These are phyloP conservation scores for Barnettozyma siamensis DNA, from an alignment of 805 yeast species.

Conservation along the genomic window DNA sequence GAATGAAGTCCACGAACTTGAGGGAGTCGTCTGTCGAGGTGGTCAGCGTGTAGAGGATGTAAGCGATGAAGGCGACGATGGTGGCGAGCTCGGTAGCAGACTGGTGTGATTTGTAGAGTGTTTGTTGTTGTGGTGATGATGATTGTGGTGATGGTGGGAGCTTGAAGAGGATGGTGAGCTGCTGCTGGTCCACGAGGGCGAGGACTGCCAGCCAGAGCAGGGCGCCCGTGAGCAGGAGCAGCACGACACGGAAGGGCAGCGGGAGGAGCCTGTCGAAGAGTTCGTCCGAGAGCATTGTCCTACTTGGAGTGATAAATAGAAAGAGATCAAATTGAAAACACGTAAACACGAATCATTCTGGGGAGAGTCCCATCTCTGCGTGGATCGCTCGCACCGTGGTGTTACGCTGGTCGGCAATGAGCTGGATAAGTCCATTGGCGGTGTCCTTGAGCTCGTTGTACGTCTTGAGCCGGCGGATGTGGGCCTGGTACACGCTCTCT, in stretches of 20 bases:
- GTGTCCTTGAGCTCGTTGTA: slow-evolving; percentile 63
- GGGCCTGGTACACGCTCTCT: no score
- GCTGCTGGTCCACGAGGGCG: not conserved
- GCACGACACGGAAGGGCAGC: slow-evolving; percentile 11
- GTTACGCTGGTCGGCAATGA: slow-evolving; percentile 56
- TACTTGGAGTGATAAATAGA: not conserved
- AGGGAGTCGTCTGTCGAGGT: slow-evolving; percentile 1
- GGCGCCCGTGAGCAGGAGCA: slow-evolving; percentile 7
- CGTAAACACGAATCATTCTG: not conserved
- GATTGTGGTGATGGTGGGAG: slow-evolving; percentile 2
- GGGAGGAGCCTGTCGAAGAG: slow-evolving; percentile 9
- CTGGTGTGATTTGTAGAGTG: slow-evolving; percentile 1
- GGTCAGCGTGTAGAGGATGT: slow-evolving; percentile 5
- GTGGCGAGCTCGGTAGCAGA: slow-evolving; percentile 1
- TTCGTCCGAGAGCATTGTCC: slow-evolving; percentile 12
- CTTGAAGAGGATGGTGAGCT: slow-evolving; percentile 4
- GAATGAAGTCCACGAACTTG: slow-evolving; percentile 7
- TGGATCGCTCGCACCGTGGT: slow-evolving; percentile 42
- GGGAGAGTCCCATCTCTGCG: slow-evolving; percentile 42
- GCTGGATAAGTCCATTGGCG: slow-evolving; percentile 48
- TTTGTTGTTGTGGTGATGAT: slow-evolving; percentile 1
- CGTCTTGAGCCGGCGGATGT: slow-evolving; percentile 45
- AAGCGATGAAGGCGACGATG: slow-evolving; percentile 2
- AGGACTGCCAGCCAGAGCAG: slow-evolving; percentile 12
- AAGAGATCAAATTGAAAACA: not conserved